These are phyloP conservation scores for Mycena rebaudengoi DNA, from an alignment of 768 basidiomycete genomes.

Conservation along the genomic window DNA sequence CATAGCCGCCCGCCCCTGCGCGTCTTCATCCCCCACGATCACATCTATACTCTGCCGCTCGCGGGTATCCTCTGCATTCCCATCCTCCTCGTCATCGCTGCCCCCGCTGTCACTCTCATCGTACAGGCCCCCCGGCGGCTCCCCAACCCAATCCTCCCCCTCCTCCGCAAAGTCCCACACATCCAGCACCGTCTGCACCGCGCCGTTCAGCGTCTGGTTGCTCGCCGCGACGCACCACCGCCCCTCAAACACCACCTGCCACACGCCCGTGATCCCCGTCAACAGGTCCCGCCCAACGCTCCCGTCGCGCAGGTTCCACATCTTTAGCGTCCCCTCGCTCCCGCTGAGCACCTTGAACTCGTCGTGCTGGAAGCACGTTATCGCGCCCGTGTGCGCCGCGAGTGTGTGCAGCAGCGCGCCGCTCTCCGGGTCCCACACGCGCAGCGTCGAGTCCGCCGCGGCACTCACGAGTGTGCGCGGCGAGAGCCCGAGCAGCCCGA, in stretches of 20 bases:
- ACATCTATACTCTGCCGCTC: not conserved
- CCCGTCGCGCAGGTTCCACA: slow-evolving; percentile 95
- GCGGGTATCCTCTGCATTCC: slow-evolving; percentile 39
- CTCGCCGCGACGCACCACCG: slow-evolving; percentile 94
- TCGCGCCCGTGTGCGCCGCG: slow-evolving; percentile 93
- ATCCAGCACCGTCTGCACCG: slow-evolving; percentile 77
- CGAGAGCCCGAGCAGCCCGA: slow-evolving; percentile 90
- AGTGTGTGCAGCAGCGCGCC: slow-evolving; percentile 84
- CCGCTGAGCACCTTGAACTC: slow-evolving; percentile 96
- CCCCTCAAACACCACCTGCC: slow-evolving; percentile 96
- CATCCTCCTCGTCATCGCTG: slow-evolving; percentile 61
- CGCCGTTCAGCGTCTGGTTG: slow-evolving; percentile 60
- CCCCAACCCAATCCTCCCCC: slow-evolving; percentile 79
- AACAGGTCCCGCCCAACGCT: slow-evolving; percentile 86
- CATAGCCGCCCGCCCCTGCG: slow-evolving; percentile 62
- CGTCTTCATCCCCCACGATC: slow-evolving; percentile 35
- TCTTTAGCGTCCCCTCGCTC: slow-evolving; percentile 93
- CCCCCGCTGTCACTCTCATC: slow-evolving; percentile 71
- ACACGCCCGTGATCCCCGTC: slow-evolving; percentile 91
- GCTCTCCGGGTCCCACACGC: slow-evolving; percentile 91
- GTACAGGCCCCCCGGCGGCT: slow-evolving; percentile 76
- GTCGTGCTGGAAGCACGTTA: slow-evolving; percentile 98
- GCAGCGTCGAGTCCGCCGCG: slow-evolving; percentile 93
- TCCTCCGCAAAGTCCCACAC: slow-evolving; percentile 90
- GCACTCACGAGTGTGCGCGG: slow-evolving; percentile 92